Evolutionary conservation across 805 yeast genomes (phyloP).

Genomic region (Wickerhamomyces canadensis): DNA sequence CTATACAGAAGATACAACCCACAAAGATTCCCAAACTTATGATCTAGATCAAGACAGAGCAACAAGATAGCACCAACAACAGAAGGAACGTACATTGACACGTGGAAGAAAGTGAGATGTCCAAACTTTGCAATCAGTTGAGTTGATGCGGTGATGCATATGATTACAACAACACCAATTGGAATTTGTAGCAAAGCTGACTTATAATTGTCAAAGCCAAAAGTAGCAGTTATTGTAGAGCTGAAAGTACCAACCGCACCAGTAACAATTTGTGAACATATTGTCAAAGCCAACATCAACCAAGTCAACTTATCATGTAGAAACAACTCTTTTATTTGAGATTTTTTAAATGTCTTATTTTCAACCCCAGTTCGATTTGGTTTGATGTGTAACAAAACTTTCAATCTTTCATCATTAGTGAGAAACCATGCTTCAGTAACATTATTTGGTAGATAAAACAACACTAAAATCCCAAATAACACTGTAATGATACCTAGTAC

Average conservation of each 20-base stretch:
- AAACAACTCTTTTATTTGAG: slow-evolving; percentile 38
- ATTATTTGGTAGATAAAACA: slow-evolving; percentile 43
- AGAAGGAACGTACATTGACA: slow-evolving; percentile 39
- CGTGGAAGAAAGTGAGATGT: slow-evolving; percentile 27
- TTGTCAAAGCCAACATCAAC: slow-evolving; percentile 36
- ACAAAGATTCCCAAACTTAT: slow-evolving; percentile 38
- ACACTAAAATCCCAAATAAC: slow-evolving; percentile 38
- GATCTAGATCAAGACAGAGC: slow-evolving; percentile 29
- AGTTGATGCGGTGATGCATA: slow-evolving; percentile 34
- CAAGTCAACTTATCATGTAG: slow-evolving; percentile 40
- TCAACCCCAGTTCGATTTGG: slow-evolving; percentile 43
- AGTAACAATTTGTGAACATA: slow-evolving; percentile 39
- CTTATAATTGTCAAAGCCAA: slow-evolving; percentile 19
- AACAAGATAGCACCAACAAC: slow-evolving; percentile 45
- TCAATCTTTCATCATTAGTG: slow-evolving; percentile 30
- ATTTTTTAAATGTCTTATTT: slow-evolving; percentile 33
- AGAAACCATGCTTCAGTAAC: slow-evolving; percentile 31
- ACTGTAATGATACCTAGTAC: slow-evolving; percentile 49
- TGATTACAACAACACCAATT: slow-evolving; percentile 35
- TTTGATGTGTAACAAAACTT: slow-evolving; percentile 36
- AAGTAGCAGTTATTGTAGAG: slow-evolving; percentile 11
- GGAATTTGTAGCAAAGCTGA: too few relatives aligned
- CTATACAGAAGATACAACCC: slow-evolving; percentile 44
- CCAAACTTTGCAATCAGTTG: slow-evolving; percentile 32
- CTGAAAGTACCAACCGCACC: slow-evolving; percentile 19